Evolutionary conservation across 768 basidiomycete genomes (phyloP).

Genomic region (Russula compacta): DNA sequence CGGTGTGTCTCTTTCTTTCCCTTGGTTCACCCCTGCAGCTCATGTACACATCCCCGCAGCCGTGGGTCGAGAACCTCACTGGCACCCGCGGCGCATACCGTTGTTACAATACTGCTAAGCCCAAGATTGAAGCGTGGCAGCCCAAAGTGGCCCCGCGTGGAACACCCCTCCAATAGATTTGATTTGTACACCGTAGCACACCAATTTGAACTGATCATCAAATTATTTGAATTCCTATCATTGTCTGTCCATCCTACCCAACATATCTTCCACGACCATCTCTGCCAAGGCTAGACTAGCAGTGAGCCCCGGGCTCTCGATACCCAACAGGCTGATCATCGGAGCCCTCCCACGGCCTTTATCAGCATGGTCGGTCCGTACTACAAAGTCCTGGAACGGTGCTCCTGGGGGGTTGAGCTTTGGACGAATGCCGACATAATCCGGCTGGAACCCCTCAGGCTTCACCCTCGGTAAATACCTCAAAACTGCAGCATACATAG

Average conservation of each 20-base stretch:
- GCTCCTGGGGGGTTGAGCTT: constrained; percentile 68
- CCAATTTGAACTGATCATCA: neutral
- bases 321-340: constrained; percentile 82
- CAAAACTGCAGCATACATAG: constrained; percentile 67
- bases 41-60: constrained; percentile 34
- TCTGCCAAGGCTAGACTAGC: constrained; percentile 82
- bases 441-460: constrained; percentile 56
- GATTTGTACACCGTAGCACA: constrained; percentile 2
- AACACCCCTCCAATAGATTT: constrained; percentile 19
- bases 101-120: constrained; percentile 76
- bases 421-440: constrained; percentile 81
- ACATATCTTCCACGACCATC: constrained; percentile 57
- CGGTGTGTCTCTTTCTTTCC: constrained; percentile 41
- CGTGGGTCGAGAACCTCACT: constrained; percentile 81
- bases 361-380: constrained; percentile 50
- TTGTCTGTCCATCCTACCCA: constrained; percentile 23
- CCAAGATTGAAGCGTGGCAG: constrained; percentile 80
- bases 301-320: constrained; percentile 91
- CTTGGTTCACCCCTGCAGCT: neutral
- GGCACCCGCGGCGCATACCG: constrained; percentile 89
- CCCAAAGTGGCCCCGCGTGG: constrained; percentile 55
- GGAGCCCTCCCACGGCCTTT: constrained; percentile 26
- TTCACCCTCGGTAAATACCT: constrained; percentile 61
- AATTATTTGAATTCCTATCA: constrained; percentile 4
- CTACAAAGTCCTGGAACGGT: constrained; percentile 79